Conservation (phyloP, 768 basidiomycete genomes). For the Leccinum obscurum region DNA sequence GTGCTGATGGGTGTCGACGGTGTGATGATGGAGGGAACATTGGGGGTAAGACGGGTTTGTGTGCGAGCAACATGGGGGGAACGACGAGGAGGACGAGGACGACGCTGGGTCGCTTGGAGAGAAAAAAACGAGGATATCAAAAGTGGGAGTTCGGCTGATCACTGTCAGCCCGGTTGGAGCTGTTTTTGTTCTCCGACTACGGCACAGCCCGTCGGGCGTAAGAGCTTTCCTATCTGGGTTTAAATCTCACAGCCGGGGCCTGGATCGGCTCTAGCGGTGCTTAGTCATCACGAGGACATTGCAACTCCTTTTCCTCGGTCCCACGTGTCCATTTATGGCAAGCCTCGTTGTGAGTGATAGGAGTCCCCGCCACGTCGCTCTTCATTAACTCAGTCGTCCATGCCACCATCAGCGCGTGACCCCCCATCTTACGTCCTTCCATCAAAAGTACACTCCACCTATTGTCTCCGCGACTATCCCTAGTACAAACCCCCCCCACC, state of each 20-base stretch:
- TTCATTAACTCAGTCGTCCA: background rate
- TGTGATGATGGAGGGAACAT: slow-evolving; percentile 42
- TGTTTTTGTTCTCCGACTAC: slow-evolving; percentile 35
- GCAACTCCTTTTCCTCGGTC: slow-evolving; percentile 18
- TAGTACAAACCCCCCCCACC: background rate
- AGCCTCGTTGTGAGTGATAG: slow-evolving; percentile 24
- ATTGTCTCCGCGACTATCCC: slow-evolving; percentile 2
- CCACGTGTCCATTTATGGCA: slow-evolving; percentile 17
- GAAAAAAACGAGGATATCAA: slow-evolving; percentile 29
- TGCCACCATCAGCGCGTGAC: slow-evolving; percentile 21
- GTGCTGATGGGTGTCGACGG: slow-evolving; percentile 69
- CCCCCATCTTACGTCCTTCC: slow-evolving; percentile 11
- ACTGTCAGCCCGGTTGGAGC: slow-evolving; percentile 33
- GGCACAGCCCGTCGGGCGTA: slow-evolving; percentile 34
- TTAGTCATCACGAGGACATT: background rate
- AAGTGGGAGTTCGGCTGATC: slow-evolving; percentile 32
- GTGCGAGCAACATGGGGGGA: slow-evolving; percentile 42
- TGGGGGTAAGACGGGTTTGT: slow-evolving; percentile 35
- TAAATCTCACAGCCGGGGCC: slow-evolving; percentile 28
- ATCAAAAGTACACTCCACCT: background rate
- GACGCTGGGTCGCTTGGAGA: slow-evolving; percentile 1
- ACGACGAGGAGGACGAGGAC: background rate
- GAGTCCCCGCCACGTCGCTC: slow-evolving; percentile 16
- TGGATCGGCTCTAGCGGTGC: slow-evolving; percentile 2
- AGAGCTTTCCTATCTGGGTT: slow-evolving; percentile 24